Evolutionary conservation across 2,329 filamentous ascomycete species (phyloP), one percentile per base, ranked within the genome.

Genomic region (Nothophaeocryptopus gaeumannii): DNA sequence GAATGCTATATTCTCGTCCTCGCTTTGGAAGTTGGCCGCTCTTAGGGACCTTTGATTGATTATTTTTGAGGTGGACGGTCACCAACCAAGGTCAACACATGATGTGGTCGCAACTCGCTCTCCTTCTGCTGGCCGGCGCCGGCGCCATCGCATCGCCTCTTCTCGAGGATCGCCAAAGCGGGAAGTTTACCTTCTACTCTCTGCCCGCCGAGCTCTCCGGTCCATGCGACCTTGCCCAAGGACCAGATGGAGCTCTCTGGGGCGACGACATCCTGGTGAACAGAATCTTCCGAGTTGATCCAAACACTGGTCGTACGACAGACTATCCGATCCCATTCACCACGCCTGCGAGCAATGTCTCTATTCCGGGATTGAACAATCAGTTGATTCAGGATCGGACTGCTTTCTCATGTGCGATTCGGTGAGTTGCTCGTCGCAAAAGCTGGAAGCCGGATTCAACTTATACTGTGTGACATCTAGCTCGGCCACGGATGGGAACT

Each of bases 301-400:
- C 50, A 31, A 42, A 45, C 8, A 40, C 39, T 30, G 50, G 50
- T 14, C 45, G 49, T 16, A 36, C 49, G 9, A 40, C 48, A 16
- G 50, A 52, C 11, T 52, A 44, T 12, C 45, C 50, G 8, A 52
- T 52, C 30, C 50, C 50, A 9, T 52, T 52, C 50, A 44, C 45
- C 7, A 40, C 45, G 15, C 45, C 45, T 8, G 40, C 49, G 26
- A 45, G 45, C 35, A 52, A 52, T 26, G 37, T 45, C 30, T 48
- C 50, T 3, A 52, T 52, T 15, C 50, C 45, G 4, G 50, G 50
- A 10, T 35, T 50, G 35, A 50, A 50, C 35, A 42, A 42, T 10
- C 37, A 31, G 12, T 47, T 47, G 29, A 44, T 55, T 12, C 49
- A 52, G 14, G 50, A 53, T 39, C 53, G 49, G 14, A 31, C 45